These are phyloP conservation scores for Proliferodiscus dingleyae DNA, from an alignment of 2,329 filamentous ascomycete species.

Conservation along the genomic window DNA sequence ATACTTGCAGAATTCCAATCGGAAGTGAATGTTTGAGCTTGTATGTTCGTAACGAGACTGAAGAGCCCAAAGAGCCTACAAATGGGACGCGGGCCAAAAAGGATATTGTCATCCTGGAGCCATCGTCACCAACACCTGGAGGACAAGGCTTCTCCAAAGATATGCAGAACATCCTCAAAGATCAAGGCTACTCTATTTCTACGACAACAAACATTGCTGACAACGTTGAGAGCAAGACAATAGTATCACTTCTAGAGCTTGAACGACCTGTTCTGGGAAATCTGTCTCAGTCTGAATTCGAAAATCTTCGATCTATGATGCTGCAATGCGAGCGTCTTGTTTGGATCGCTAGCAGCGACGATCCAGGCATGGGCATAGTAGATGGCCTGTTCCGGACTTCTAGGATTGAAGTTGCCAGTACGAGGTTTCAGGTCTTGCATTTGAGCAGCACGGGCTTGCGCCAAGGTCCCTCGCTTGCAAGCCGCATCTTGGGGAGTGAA, in stretches of 20 bases:
- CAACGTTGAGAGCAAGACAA: background rate
- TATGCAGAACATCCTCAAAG: background rate
- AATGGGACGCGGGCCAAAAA: background rate
- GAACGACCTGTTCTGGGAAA: constrained; percentile 1
- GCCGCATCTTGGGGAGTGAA: background rate
- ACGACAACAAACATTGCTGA: no score
- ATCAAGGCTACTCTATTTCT: no score
- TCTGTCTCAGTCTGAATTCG: constrained; percentile 1
- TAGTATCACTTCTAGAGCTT: constrained; percentile 5
- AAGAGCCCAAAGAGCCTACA: background rate
- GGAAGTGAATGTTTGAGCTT: no score
- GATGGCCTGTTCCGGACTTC: background rate
- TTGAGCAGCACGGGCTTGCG: background rate
- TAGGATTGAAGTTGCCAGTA: background rate
- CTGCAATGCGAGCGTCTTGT: background rate
- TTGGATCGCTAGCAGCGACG: constrained; percentile 1
- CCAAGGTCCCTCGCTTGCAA: constrained; percentile 1
- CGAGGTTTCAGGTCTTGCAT: constrained; percentile 2
- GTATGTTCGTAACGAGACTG: no score
- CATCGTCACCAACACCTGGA: background rate
- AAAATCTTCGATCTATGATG: background rate
- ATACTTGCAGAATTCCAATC: no score
- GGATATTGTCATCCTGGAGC: background rate
- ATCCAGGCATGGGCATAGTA: constrained; percentile 2
- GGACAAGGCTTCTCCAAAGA: background rate